Evolutionary conservation across 257 asterid genomes (phyloP), one percentile per base, ranked within the genome.

Genomic region (Ilex asprella): DNA sequence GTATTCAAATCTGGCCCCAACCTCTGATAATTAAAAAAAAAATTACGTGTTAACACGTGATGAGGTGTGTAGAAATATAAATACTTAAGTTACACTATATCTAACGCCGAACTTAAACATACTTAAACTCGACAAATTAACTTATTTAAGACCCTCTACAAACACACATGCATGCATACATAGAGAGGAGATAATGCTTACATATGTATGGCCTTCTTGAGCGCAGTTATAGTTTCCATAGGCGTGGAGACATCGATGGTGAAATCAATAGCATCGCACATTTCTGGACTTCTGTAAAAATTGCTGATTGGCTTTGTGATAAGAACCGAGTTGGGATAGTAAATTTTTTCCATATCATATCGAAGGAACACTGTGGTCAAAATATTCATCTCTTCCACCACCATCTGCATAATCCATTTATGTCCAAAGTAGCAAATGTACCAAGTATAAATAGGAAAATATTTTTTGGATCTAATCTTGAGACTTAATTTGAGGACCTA

Each of bases 341-440:
- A 82, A 58, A 85, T 75, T 41, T 85, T 85, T 70, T 82, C 89
- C 6, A 82, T 85, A 69, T 85, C 85, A 9, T 76, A 76, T 5
- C 85, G 70, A 0, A 85, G 86, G 63, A 85, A 85, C 21, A 82
- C 87, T 9, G 94, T 85, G 12, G 83, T 85, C 50, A 85, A 31
- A 56, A 85, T 82, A 69, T 85, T 82, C 93, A 85, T 85, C 81
- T 85, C 89, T 56, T 85, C 93, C 46, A 85, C 93, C 6, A 80
- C 68, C 74, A 85, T 56, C 89, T 82, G 77, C 74, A 56, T 6
- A 35, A 21, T 13, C 31, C 12, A 72, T 10, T n/a, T n/a, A n/a
- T 44, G 32, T 21, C 32, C 16, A 7, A 50, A 31, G 21, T 54
- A 14, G 50, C 30, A 64, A 16, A n/a, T 21, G 1, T 21, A 21